Base-by-base conservation (phyloP, 768 basidiomycete species). In the Exsudoporus frostii region DNA sequence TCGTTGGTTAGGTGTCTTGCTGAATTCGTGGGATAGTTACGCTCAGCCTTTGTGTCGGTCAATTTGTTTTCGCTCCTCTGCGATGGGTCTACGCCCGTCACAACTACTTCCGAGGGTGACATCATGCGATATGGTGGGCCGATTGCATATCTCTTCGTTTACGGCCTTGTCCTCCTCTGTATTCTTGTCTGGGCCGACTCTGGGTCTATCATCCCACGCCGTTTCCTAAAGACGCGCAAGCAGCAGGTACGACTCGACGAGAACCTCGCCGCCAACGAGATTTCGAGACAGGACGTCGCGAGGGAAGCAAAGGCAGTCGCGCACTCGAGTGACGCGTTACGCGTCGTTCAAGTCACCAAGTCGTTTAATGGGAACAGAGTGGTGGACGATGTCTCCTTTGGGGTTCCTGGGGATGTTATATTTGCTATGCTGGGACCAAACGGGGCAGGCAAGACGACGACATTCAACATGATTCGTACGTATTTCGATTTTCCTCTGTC, bases 391-490 rank as follows among this genome's bases (percentile, higher is more conserved):
- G 85, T 91, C 36, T 85, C 80, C 56, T 80, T 90, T 59, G 83
- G 83, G 0, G 83, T 90, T 25, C 69, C 80, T 1, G 71, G 69
- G 37, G 78, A 87, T 42, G 85, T 83, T 44, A 73, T 87, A 17
- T 88, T 90, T 58, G 87, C 85, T 5, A 67, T 91, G 55, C 74
- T 92, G 15, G 90, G 90, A 2, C 90, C 90, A 1, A 92, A 91
- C 58, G 90, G 90, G 7, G 90, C 88, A 8, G 89, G 90, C 0
- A 91, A 91, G 69, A 90, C 87, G 11, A 90, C 90, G 0, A 85
- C 84, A 0, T 88, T 91, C 68, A 88, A 89, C 56, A 79, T 89
- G 63, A 90, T 92, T 54, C 84, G 87, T 86, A 61, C 51, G 85
- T 75, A 15, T 22, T 25, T 20, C 17, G 0, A 38, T 25, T 20